These are phyloP conservation scores for Penicillium crystallinum DNA, from an alignment of 495 filamentous ascomycete species.

Conservation along the genomic window DNA sequence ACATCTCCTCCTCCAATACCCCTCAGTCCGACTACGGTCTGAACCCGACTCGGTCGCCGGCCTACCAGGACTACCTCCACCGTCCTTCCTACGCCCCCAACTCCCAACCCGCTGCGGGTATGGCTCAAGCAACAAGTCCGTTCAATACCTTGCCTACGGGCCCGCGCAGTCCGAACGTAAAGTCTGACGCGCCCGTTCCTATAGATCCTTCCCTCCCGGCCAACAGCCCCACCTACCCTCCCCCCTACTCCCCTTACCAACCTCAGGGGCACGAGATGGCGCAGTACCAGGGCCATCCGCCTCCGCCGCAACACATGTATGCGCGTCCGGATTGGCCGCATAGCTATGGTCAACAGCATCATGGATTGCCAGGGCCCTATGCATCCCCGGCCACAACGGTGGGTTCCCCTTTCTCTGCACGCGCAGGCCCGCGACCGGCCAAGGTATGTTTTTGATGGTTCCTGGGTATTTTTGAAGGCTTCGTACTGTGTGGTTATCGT, in stretches of 20 bases:
- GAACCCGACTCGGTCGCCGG: slow-evolving; percentile 66
- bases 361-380: slow-evolving; percentile 59
- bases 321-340: slow-evolving; percentile 79
- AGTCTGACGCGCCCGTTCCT: slow-evolving; percentile 94
- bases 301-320: slow-evolving; percentile 62
- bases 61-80: slow-evolving; percentile 74
- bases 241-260: slow-evolving; percentile 81
- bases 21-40: slow-evolving; percentile 85
- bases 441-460: slow-evolving; percentile 63
- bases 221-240: slow-evolving; percentile 84
- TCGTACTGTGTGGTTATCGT: slow-evolving; percentile 27
- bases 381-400: slow-evolving; percentile 56
- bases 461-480: slow-evolving; percentile 28
- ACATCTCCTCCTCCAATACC: slow-evolving; percentile 65
- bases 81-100: slow-evolving; percentile 62
- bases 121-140: slow-evolving; percentile 98
- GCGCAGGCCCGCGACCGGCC: slow-evolving; percentile 58
- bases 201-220: slow-evolving; percentile 98
- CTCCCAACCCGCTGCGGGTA: slow-evolving; percentile 76
- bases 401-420: slow-evolving; percentile 50
- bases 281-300: slow-evolving; percentile 55
- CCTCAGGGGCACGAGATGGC: slow-evolving; percentile 76
- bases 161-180: slow-evolving; percentile 60
- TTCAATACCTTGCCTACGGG: slow-evolving; percentile 66
- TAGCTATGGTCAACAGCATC: slow-evolving; percentile 61